Percentiles rank a stretch among this genome's conserved stretches.
These are phyloP conservation scores for Monilinia vaccinii-corymbosi DNA, from an alignment of 2,329 filamentous ascomycete genomes.

Conservation along the genomic window DNA sequence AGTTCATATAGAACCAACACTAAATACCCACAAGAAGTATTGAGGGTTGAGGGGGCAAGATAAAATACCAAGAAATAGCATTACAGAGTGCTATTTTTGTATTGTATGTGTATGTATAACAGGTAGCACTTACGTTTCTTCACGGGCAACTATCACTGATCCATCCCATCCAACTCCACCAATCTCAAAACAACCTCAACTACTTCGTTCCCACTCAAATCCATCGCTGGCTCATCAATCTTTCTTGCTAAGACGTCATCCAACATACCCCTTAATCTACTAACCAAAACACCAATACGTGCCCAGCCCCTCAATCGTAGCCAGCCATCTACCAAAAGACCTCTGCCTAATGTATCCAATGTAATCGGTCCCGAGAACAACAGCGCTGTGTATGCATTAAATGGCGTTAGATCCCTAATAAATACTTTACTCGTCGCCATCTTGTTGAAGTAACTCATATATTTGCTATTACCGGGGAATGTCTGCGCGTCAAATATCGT, in stretches of 20 bases:
- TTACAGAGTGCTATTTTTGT: no score
- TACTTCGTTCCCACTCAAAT: slow-evolving; percentile 53
- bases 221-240: slow-evolving; percentile 63
- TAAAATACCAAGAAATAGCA: no score
- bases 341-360: slow-evolving; percentile 79
- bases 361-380: slow-evolving; percentile 80
- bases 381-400: slow-evolving; percentile 81
- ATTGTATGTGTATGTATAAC: no score
- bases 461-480: slow-evolving; percentile 66
- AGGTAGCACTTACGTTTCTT: no score
- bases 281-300: slow-evolving; percentile 82
- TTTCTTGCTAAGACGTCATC: slow-evolving; percentile 75
- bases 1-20: no score
- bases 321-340: slow-evolving; percentile 89
- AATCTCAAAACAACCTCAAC: slow-evolving; percentile 70
- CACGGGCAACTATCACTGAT: slow-evolving; percentile 32
- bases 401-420: slow-evolving; percentile 82
- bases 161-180: slow-evolving; percentile 83
- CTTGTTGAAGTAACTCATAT: slow-evolving; percentile 84
- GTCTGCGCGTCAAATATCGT: slow-evolving; percentile 76
- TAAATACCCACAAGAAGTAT: no score
- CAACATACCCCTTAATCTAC: slow-evolving; percentile 73
- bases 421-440: slow-evolving; percentile 91
- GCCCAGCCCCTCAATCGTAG: slow-evolving; percentile 82
- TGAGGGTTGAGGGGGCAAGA: no score